Evolutionary conservation across 208 protist genomes (phyloP), one percentile per base, ranked within the genome.

Genomic region (Leptomonas seymouri): DNA sequence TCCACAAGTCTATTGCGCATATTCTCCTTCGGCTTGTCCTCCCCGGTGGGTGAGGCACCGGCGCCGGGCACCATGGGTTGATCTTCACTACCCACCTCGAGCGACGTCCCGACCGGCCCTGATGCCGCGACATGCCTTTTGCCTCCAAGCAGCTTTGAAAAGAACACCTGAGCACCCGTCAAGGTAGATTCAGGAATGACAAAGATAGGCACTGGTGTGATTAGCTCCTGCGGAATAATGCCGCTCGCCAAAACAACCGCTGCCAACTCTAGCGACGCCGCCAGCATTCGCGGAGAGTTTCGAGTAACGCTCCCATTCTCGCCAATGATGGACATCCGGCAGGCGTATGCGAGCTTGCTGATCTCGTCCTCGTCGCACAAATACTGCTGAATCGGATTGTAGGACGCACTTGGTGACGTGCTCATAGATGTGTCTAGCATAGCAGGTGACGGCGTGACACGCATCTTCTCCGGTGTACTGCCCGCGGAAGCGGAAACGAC

Each of bases 1-100:
- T 95, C 87, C 30, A 93, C 82, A 14, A 95, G 68, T 21, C 55
- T 23, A n/a, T 78, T 59, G 53, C 86, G 82, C 53, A 90, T 74
- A 42, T 89, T 82, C 34, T 77, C 63, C 28, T 42, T 81, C 50
- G 39, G 44, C 46, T 71, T 45, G 21, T 62, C 55, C 44, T 66
- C 58, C 39, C 55, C 66, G 3, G 21, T 36, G 53, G 65, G 50
- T 16, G 25, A 23, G 39, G 58, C 20, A 6, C 27, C 21, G 27
- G 59, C 28, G 27, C 39, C 58, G n/a, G 39, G 41, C 55, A 18
- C 45, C n/a, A 11, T 28, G 16, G 39, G 31, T 50, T 23, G 14
- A 21, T 25, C 62, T 27, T 42, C 50, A 5, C 50, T 21, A 5
- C n/a, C 15, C 27, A 34, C 46, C 7, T 51, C 48, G 4, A 7